Evolutionary conservation across 495 filamentous ascomycete species (phyloP), one percentile per base, ranked within the genome.

Genomic region (Hypomontagnella submonticulosa): DNA sequence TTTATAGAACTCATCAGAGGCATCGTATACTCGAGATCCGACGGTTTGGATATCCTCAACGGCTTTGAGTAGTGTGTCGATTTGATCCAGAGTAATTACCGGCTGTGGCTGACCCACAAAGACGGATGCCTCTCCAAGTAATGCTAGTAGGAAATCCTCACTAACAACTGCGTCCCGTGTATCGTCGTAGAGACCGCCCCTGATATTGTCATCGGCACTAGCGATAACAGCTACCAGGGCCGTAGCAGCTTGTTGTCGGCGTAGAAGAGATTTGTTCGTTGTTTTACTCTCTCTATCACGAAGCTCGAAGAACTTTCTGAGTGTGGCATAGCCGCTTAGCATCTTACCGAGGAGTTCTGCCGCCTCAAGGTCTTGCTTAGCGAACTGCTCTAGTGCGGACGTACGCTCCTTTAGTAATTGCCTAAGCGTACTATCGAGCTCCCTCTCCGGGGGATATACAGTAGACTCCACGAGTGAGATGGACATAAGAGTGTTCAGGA

Each of bases 271-370:
- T 7, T 74, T 73, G 3, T 70, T 63, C 9, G 43, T 64, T 38
- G 61, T 38, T 10, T 75, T 71, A 53, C 61, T 61, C 36, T 84
- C 82, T 61, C 88, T 83, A 63, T 97, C 93, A 44, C 93, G 87
- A 37, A 92, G 84, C 65, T 93, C 89, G 74, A 96, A 97, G 77
- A 93, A 97, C 63, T 88, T 88, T 12, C 93, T 87, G 4, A 97
- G 80, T 0, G 90, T 93, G 33, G 92, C 93, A 68, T 97, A 97
- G 33, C 93, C 93, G 71, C 89, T 92, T n/a, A 96, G 84, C 71
- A 92, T 88, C 60, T 86, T 89, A 47, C 91, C 90, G 1, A 97
- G 80, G 8, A 95, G 85, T 55, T 87, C 82, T 18, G 93, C 93
- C 8, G 91, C 92, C 66, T 92, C 89, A 34, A 85, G 78, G 72